phyloP scores from a whole-genome alignment of 1,284 basidiomycete species.

The Rhodotorula sp. region DNA sequence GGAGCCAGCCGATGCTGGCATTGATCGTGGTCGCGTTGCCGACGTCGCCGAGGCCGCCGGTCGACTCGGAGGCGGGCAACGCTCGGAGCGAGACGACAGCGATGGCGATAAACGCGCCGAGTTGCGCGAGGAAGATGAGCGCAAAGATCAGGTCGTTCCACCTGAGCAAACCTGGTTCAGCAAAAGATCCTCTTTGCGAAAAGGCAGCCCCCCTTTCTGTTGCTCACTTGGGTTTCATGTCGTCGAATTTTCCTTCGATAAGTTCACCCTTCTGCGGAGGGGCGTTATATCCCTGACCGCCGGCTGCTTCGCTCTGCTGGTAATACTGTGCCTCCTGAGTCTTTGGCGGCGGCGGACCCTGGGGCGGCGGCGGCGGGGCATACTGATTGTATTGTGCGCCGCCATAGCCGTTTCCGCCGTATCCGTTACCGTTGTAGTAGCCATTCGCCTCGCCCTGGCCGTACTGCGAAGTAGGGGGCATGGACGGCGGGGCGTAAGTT shows the following conservation, averaged over 20 bases:
- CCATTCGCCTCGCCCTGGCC: slow-evolving; percentile 10
- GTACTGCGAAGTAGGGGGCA: slow-evolving; percentile 11
- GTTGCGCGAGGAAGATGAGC: slow-evolving; percentile 49
- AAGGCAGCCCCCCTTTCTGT: too few relatives aligned
- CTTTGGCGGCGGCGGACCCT: background rate
- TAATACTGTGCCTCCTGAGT: slow-evolving; percentile 16
- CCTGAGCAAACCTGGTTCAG: slow-evolving; percentile 2
- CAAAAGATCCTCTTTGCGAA: background rate
- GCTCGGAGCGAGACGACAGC: slow-evolving; percentile 50
- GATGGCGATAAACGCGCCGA: slow-evolving; percentile 49
- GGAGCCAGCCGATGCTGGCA: slow-evolving; percentile 37
- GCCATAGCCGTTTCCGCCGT: slow-evolving; percentile 1
- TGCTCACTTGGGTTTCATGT: slow-evolving; percentile 36
- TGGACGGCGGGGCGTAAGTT: slow-evolving; percentile 11
- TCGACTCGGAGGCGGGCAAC: slow-evolving; percentile 14
- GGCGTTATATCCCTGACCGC: slow-evolving; percentile 20
- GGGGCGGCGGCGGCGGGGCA: background rate
- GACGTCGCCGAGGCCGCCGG: slow-evolving; percentile 27
- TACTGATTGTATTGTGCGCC: background rate
- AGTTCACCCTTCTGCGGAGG: slow-evolving; percentile 13
- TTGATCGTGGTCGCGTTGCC: slow-evolving; percentile 37
- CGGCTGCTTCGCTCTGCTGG: slow-evolving; percentile 10
- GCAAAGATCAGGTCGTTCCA: slow-evolving; percentile 47
- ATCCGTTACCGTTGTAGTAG: background rate
- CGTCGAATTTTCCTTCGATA: slow-evolving; percentile 34